A percentile compares a stretch with the other conserved stretches of the same genome.
Evolutionary conservation across 306 rosid genomes (phyloP).

Genomic region (Urtica urens): DNA sequence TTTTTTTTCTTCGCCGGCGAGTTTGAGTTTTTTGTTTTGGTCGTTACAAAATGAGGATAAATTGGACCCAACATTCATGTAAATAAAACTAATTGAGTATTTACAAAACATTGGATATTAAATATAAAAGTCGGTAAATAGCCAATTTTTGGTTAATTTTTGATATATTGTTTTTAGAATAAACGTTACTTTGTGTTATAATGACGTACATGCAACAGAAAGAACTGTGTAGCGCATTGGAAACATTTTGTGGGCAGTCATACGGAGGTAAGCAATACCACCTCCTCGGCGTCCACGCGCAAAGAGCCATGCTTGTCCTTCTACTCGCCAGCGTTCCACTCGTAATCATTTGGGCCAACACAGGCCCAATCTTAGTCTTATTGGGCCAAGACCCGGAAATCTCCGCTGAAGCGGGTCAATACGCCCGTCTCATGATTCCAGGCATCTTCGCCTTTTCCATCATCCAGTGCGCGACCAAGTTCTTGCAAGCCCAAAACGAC

Average conservation of each 20-base stretch:
- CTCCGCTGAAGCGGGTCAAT: constrained; percentile 27
- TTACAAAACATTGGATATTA: too few species aligned
- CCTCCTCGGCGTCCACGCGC: constrained; percentile 32
- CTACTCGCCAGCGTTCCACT: constrained; percentile 27
- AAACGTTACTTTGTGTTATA: too few species aligned
- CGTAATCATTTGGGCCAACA: constrained; percentile 26
- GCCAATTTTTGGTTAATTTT: too few species aligned
- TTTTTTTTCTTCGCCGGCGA: too few species aligned
- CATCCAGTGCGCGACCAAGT: constrained; percentile 20
- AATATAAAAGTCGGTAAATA: too few species aligned
- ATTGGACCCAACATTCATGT: too few species aligned
- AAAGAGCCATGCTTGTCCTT: constrained; percentile 36
- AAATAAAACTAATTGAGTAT: too few species aligned
- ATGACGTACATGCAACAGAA: too few species aligned
- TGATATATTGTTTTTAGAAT: too few species aligned
- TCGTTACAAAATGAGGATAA: too few species aligned
- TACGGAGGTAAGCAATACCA: constrained; percentile 31
- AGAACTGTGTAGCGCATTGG: constrained; percentile 39
- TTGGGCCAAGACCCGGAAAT: constrained; percentile 37
- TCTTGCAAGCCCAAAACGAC: constrained; percentile 31
- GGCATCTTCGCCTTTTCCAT: constrained; percentile 26
- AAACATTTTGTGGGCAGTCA: constrained; percentile 36
- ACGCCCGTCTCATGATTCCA: constrained; percentile 31
- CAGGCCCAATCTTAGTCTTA: constrained; percentile 27
- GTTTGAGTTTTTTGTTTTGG: too few species aligned